phyloP scores from a whole-genome alignment of 768 basidiomycete genomes.

The Suillus paluster region DNA sequence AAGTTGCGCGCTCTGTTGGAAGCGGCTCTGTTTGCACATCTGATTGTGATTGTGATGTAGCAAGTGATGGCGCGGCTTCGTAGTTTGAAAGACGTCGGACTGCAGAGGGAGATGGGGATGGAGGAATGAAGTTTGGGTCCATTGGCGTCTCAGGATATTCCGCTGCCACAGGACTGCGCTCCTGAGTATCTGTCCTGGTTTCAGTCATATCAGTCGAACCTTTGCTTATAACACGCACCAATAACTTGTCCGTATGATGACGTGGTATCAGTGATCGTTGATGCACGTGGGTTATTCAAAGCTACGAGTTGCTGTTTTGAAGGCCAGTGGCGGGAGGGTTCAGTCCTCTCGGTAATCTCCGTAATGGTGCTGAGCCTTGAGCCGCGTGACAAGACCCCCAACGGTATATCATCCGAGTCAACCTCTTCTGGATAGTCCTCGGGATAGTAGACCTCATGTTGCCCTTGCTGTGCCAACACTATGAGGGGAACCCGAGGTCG shows the following conservation, averaged over 20 bases:
- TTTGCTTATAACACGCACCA: constrained; percentile 43
- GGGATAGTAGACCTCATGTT: constrained; percentile 35
- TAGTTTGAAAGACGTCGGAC: constrained; percentile 61
- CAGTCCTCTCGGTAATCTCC: constrained; percentile 69
- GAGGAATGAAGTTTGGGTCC: constrained; percentile 63
- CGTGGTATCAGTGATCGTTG: constrained; percentile 37
- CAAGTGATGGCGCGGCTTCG: constrained; percentile 60
- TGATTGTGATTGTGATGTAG: constrained; percentile 46
- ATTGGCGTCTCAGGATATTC: constrained; percentile 22
- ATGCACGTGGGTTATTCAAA: constrained; percentile 45
- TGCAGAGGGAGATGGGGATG: constrained; percentile 72
- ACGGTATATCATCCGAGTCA: constrained; percentile 34
- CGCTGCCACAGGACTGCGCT: constrained; percentile 6
- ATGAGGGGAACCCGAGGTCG: constrained; percentile 63
- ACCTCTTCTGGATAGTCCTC: constrained; percentile 26
- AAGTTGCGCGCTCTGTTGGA: constrained; percentile 37
- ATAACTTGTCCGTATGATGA: constrained; percentile 70
- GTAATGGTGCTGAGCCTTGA: constrained; percentile 65
- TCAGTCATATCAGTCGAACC: constrained; percentile 9
- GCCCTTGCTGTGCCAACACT: constrained; percentile 60
- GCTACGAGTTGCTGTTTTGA: constrained; percentile 44
- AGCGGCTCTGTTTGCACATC: constrained; percentile 13
- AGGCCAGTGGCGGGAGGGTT: constrained; percentile 54
- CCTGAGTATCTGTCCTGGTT: constrained; percentile 22
- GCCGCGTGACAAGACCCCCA: constrained; percentile 35